A percentile compares a stretch with the other conserved stretches of the same genome.
phyloP scores from a whole-genome alignment of 2,329 filamentous ascomycete species.

The Neofusicoccum cordaticola region DNA sequence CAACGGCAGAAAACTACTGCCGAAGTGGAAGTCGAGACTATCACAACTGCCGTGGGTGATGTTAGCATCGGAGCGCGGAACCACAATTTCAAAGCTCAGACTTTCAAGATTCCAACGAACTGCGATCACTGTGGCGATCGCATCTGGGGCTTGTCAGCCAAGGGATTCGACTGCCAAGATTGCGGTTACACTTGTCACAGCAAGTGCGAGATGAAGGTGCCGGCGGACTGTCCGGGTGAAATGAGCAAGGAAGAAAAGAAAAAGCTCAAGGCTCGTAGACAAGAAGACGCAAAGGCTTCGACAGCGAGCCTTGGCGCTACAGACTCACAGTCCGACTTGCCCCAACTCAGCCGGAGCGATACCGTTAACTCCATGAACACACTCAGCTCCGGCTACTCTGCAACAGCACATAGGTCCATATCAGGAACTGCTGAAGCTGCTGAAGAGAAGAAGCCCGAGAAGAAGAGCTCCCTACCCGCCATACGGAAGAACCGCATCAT shows the following conservation, averaged over 20 bases:
- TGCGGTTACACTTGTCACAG: conserved; percentile 98
- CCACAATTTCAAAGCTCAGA: conserved; percentile 98
- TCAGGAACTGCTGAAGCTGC: conserved; percentile 56
- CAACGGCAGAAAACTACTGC: conserved; percentile 82
- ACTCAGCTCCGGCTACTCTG: conserved; percentile 81
- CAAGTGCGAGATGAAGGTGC: conserved; percentile 99
- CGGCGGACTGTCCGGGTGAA: conserved; percentile 91
- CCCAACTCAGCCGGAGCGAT: conserved; percentile 71
- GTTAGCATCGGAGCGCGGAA: conserved; percentile 88
- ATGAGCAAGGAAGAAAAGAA: conserved; percentile 93
- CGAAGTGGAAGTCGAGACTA: conserved; percentile 89
- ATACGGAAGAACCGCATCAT: conserved; percentile 67
- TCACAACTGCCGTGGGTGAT: conserved; percentile 87
- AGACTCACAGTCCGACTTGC: conserved; percentile 59
- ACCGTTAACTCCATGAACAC: conserved; percentile 77
- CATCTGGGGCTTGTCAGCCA: conserved; percentile 95
- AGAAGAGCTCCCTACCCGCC: conserved; percentile 32
- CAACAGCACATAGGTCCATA: conserved; percentile 72
- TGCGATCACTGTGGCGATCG: conserved; percentile 95
- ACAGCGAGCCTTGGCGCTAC: conserved; percentile 44
- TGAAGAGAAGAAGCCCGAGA: conserved; percentile 50
- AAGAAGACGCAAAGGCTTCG: conserved; percentile 68
- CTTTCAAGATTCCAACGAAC: conserved; percentile 98
- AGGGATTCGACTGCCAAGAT: conserved; percentile 92
- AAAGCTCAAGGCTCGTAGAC: conserved; percentile 82